Conservation (phyloP, 495 filamentous ascomycete genomes). For the Thermochaetoides thermophila region DNA sequence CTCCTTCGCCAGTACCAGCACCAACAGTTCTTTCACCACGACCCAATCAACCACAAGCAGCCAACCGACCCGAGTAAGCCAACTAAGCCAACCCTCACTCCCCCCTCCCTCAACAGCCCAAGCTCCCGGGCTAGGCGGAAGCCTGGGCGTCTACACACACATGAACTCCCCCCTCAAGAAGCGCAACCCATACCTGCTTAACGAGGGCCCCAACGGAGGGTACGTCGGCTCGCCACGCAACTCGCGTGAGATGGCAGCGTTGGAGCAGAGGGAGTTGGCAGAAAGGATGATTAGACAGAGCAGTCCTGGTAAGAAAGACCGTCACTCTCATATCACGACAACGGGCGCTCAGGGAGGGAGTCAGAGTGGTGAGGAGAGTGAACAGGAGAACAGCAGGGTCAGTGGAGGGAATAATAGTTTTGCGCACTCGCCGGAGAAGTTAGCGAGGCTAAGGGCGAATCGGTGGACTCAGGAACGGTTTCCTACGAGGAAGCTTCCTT, state of each 20-base stretch:
- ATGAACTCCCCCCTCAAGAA: conserved; percentile 72
- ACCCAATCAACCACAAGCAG: too few species aligned
- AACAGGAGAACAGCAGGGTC: not conserved
- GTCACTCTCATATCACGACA: too few species aligned
- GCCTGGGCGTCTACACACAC: conserved; percentile 63
- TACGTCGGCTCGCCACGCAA: conserved; percentile 29
- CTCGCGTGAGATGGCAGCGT: conserved; percentile 36
- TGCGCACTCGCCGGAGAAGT: conserved; percentile 13
- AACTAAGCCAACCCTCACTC: too few species aligned
- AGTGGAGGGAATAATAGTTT: not conserved
- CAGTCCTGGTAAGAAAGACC: conserved; percentile 19
- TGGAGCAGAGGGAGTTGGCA: conserved; percentile 28
- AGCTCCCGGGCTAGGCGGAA: conserved; percentile 43
- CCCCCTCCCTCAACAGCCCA: too few species aligned
- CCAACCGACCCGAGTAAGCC: too few species aligned
- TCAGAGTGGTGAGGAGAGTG: too few species aligned
- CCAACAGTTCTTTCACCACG: conserved; percentile 4
- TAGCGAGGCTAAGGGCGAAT: conserved; percentile 14
- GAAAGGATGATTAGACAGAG: conserved; percentile 16
- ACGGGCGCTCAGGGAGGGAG: too few species aligned
- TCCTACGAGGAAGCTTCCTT: conserved; percentile 21
- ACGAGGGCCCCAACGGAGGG: conserved; percentile 16
- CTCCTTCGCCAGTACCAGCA: conserved; percentile 1
- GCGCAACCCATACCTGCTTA: conserved; percentile 30
- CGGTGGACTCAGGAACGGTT: conserved; percentile 27